phyloP scores from a whole-genome alignment of 176 grass and related monocot genomes.

The Thinopyrum elongatum region DNA sequence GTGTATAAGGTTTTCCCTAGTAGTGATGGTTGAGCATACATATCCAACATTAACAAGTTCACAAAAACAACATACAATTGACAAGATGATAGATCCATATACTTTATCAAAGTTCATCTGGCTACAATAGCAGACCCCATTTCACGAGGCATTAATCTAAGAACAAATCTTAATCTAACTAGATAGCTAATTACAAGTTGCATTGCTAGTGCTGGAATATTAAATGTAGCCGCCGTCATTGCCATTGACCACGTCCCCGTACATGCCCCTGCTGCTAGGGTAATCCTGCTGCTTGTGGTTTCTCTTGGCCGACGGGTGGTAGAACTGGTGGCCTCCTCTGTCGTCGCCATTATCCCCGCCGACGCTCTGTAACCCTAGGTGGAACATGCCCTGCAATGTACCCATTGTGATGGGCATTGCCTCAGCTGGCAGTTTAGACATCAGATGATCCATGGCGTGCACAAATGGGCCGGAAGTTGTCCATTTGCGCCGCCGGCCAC shows the following conservation, averaged over 20 bases:
- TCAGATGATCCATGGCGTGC: conserved; percentile 13
- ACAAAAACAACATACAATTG: too few species aligned
- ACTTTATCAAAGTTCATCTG: too few species aligned
- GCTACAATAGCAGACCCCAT: background rate
- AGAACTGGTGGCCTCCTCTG: background rate
- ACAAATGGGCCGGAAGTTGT: conserved; percentile 8
- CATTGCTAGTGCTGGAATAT: background rate
- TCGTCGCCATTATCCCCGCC: background rate
- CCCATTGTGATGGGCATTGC: background rate
- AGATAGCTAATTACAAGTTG: background rate
- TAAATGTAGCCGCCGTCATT: background rate
- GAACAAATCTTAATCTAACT: background rate
- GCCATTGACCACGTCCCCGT: background rate
- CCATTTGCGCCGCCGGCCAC: background rate
- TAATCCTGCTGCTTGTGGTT: background rate
- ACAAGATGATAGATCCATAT: too few species aligned
- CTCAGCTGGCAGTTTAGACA: background rate
- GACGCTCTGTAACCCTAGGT: conserved; percentile 1
- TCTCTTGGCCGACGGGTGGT: background rate
- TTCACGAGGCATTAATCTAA: background rate
- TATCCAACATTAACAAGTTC: too few species aligned
- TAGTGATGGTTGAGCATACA: too few species aligned
- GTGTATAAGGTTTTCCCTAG: too few species aligned
- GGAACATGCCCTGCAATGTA: conserved; percentile 5
- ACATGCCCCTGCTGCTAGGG: background rate